These are phyloP conservation scores for Alternaria triticimaculans DNA, from an alignment of 2,329 filamentous ascomycete genomes.

Conservation along the genomic window DNA sequence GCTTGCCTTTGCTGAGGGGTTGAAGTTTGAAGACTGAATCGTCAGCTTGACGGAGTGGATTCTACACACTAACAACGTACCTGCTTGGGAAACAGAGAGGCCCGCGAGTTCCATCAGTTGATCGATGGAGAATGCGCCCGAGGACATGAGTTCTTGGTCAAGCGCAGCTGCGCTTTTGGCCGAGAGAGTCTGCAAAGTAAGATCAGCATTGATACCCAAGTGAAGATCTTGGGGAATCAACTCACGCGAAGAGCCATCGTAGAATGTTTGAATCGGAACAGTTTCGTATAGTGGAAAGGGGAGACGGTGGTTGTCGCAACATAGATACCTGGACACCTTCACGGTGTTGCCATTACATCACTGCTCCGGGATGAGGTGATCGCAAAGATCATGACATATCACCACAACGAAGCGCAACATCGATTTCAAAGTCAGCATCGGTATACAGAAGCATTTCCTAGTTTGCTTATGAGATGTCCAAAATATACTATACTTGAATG, in stretches of 20 bases:
- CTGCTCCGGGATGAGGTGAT: slow-evolving; percentile 11
- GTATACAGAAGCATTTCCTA: too few relatives aligned
- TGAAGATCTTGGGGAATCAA: rapidly evolving
- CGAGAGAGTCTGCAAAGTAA: slow-evolving; percentile 73
- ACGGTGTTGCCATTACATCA: slow-evolving; percentile 42
- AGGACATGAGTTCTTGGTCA: slow-evolving; percentile 92
- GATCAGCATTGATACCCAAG: too few relatives aligned
- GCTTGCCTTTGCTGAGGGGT: slow-evolving; percentile 72
- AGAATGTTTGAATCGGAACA: too few relatives aligned
- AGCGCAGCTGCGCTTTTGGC: slow-evolving; percentile 87
- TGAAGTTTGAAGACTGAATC: slow-evolving; percentile 78
- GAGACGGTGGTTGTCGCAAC: neutral
- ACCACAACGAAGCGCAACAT: too few relatives aligned
- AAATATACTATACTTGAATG: too few relatives aligned
- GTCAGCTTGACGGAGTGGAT: neutral
- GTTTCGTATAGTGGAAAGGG: too few relatives aligned
- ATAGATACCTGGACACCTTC: neutral
- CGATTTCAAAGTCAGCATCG: too few relatives aligned
- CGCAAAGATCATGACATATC: too few relatives aligned
- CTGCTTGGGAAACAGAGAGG: slow-evolving; percentile 87
- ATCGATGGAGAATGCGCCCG: slow-evolving; percentile 87
- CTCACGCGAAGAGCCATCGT: slow-evolving; percentile 27
- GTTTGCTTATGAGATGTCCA: too few relatives aligned
- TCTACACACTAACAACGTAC: slow-evolving; percentile 51
- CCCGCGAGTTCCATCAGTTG: slow-evolving; percentile 98